Percentiles rank a stretch among this genome's conserved stretches.
These are phyloP conservation scores for Schwanniomyces yamadae DNA, from an alignment of 805 yeast genomes.

Conservation along the genomic window DNA sequence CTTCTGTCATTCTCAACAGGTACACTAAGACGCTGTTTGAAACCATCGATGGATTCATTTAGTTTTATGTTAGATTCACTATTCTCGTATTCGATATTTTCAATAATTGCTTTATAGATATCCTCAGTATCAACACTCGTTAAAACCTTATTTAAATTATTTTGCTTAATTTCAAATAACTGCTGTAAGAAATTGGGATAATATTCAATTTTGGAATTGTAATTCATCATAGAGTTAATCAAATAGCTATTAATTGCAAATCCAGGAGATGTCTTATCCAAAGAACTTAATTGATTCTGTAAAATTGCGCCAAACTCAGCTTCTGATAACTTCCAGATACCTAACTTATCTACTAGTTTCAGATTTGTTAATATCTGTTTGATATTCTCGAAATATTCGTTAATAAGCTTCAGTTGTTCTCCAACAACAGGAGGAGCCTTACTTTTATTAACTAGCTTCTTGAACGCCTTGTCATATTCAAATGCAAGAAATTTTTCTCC, in stretches of 20 bases:
- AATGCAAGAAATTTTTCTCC: conserved; percentile 24
- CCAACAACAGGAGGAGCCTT: conserved; percentile 13
- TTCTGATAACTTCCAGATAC: conserved; percentile 10
- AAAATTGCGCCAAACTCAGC: conserved; percentile 12
- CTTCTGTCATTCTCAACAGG: conserved; percentile 5
- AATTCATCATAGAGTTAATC: conserved; percentile 13
- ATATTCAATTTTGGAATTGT: conserved; percentile 17
- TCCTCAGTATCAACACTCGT: conserved; percentile 14
- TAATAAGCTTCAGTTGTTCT: conserved; percentile 12
- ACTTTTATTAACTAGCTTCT: conserved; percentile 5
- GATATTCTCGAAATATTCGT: conserved; percentile 7
- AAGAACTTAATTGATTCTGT: conserved; percentile 4
- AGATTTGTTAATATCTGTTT: conserved; percentile 6
- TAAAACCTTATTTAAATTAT: conserved; percentile 8
- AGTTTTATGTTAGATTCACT: neutral
- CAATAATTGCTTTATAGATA: conserved; percentile 19
- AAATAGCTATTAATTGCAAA: conserved; percentile 11
- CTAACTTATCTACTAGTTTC: conserved; percentile 3
- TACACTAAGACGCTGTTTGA: conserved; percentile 4
- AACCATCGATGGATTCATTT: conserved; percentile 1
- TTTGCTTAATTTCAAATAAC: conserved; percentile 14
- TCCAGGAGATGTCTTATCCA: conserved; percentile 8
- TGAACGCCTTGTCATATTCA: conserved; percentile 17
- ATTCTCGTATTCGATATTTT: conserved; percentile 16
- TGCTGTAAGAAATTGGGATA: conserved; percentile 21